Base-by-base conservation (phyloP, 192 early-diverging fungal genomes). In the Coemansia biformis region DNA sequence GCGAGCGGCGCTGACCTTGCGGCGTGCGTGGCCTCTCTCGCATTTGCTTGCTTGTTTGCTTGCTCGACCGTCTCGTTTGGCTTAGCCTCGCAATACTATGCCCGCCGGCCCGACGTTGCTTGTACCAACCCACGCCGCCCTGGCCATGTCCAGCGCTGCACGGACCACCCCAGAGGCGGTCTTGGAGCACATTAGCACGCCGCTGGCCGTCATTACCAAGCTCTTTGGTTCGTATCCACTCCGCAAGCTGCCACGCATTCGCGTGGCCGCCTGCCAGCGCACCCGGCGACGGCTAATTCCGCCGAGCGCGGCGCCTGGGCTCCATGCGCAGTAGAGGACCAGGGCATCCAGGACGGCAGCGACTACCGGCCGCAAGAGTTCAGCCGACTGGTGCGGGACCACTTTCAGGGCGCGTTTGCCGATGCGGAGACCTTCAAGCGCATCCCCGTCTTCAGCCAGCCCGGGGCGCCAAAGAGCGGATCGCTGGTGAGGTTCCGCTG, bases 401-500 rank as follows among this genome's bases (percentile, higher is more conserved):
- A 61, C 35, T 66, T 74, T 16, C 51, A 57, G 35, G 19, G 23
- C 0, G 54, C 54, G 17, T 62, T 74, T 37, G 31, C 39, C 21
- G 50, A 46, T 17, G 16, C 42, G 19, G 38, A 51, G 10, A 23
- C 52, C 1, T 12, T 65, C 8, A 38, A 66, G 16, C 45, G 24
- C 8, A 58, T 74, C 19, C 70, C 70, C 1, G 55, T 58, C 19
- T 57, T 58, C 8, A 47, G 41, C 14, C 24, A 41, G 13, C 12
- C 28, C 5, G 10, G 22, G 2, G 52, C 21, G 23, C 50, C 19
- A 23, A 57, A 66, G 38, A 19, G 21, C 23, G 71, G 66, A 2
- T 46, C 60, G 9, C 66, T 89, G 5, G 82, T 87, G 15, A 58
- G 86, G n/a, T 87, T 87, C 52, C 70, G 82, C 32, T 85, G 83